A percentile compares a stretch with the other conserved stretches of the same genome.
Evolutionary conservation across 2,329 filamentous ascomycete genomes (phyloP).

Genomic region (Pezicula neosporulosa): DNA sequence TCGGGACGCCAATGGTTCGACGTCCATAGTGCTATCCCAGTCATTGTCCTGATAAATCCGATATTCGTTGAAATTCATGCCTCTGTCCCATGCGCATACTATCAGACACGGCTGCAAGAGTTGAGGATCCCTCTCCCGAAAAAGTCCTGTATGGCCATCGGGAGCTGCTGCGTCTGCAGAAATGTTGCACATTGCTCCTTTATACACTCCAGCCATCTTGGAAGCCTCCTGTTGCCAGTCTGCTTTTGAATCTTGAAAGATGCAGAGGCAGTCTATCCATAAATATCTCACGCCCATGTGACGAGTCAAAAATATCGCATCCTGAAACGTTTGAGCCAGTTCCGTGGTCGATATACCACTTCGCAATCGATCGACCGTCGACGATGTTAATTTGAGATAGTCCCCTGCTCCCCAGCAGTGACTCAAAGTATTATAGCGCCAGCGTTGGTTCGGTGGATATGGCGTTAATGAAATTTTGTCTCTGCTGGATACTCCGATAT

Average conservation of each 20-base stretch:
- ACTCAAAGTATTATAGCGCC: too few relatives aligned
- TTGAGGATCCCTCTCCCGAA: conserved; percentile 4
- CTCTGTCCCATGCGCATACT: too few relatives aligned
- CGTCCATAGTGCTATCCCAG: conserved; percentile 4
- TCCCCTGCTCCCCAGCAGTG: too few relatives aligned
- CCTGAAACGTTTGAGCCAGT: background rate
- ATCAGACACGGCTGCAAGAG: too few relatives aligned
- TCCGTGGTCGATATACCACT: too few relatives aligned
- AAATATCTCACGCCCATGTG: conserved; percentile 15
- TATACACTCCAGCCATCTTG: conserved; percentile 23
- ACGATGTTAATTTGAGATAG: too few relatives aligned
- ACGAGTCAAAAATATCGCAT: background rate
- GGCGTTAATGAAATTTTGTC: too few relatives aligned
- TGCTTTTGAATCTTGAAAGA: conserved; percentile 25
- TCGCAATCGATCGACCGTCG: too few relatives aligned
- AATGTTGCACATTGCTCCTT: conserved; percentile 21
- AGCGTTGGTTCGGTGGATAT: too few relatives aligned
- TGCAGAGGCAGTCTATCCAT: conserved; percentile 31
- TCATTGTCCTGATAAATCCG: conserved; percentile 4
- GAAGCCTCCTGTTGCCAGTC: conserved; percentile 23
- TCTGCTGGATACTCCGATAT: too few relatives aligned
- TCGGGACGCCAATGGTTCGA: conserved; percentile 3
- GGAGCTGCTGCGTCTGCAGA: conserved; percentile 9
- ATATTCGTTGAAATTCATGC: background rate
- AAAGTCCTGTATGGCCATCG: background rate